phyloP scores from a whole-genome alignment of 345 rosid species.

The Sisymbrium altissimum region DNA sequence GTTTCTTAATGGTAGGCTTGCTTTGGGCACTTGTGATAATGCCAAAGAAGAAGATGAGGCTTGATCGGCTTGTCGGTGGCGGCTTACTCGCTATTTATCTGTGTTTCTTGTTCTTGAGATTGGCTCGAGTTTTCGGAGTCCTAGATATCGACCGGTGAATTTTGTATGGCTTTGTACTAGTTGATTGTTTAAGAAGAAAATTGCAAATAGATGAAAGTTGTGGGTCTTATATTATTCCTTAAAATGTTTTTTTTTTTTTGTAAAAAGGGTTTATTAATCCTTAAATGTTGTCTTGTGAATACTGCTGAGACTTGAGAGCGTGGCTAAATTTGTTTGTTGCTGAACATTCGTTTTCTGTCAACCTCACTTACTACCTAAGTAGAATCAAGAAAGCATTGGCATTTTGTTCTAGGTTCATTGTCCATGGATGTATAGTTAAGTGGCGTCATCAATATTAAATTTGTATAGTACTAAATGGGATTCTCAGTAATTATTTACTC shows the following conservation, averaged over 20 bases:
- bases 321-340: constrained; percentile 1
- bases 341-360: constrained; percentile 14
- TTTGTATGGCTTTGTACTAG: constrained; percentile 8
- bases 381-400: neutral
- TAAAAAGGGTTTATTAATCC: too few relatives aligned
- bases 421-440: neutral
- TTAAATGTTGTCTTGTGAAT: constrained; percentile 4
- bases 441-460: neutral
- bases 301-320: constrained; percentile 8
- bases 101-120: constrained; percentile 50
- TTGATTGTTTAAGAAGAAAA: neutral
- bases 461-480: neutral
- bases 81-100: constrained; percentile 67
- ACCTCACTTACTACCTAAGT: constrained; percentile 11
- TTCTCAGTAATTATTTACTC: neutral
- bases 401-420: constrained; percentile 20
- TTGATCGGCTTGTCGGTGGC: constrained; percentile 60
- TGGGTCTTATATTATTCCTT: constrained; percentile 3
- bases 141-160: constrained; percentile 25
- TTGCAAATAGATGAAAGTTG: constrained; percentile 11
- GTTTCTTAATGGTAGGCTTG: constrained; percentile 59
- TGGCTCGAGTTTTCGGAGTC: constrained; percentile 37
- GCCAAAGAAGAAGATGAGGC: constrained; percentile 66
- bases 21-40: constrained; percentile 76
- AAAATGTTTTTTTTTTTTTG: too few relatives aligned